phyloP scores from a whole-genome alignment of 148 eudicot genomes.

The Rheum nobile region DNA sequence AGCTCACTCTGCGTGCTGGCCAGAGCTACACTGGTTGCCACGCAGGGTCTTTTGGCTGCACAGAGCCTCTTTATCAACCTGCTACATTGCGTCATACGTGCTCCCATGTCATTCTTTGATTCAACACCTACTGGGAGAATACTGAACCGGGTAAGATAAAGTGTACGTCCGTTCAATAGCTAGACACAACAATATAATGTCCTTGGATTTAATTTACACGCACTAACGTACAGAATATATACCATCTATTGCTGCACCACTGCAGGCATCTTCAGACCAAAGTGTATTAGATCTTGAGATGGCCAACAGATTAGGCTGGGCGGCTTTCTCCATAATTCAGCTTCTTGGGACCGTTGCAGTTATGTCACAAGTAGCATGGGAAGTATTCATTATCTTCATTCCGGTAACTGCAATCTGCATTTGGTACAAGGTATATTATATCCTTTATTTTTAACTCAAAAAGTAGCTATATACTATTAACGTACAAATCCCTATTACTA shows the following conservation, averaged over 20 bases:
- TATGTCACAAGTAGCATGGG: constrained; percentile 99
- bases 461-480: too few relatives aligned
- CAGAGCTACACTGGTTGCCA: constrained; percentile 54
- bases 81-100: constrained; percentile 56
- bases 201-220: too few relatives aligned
- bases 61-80: constrained; percentile 73
- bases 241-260: constrained; percentile 18
- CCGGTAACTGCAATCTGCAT: constrained; percentile 81
- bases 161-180: too few relatives aligned
- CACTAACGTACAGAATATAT: too few relatives aligned
- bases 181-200: too few relatives aligned
- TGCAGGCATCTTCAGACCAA: constrained; percentile 96
- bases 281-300: constrained; percentile 89
- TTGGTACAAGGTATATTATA: constrained; percentile 38
- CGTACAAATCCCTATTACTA: too few relatives aligned
- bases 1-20: constrained; percentile 64
- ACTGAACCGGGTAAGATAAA: constrained; percentile 70
- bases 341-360: constrained; percentile 81
- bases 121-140: constrained; percentile 93
- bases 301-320: constrained; percentile 77
- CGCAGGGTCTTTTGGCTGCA: constrained; percentile 48
- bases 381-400: constrained; percentile 79
- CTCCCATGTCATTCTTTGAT: constrained; percentile 98
- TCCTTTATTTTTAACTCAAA: too few relatives aligned
- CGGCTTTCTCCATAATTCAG: constrained; percentile 84